These are phyloP conservation scores for Ogataea degrootiae DNA, from an alignment of 805 yeast species.

Conservation along the genomic window DNA sequence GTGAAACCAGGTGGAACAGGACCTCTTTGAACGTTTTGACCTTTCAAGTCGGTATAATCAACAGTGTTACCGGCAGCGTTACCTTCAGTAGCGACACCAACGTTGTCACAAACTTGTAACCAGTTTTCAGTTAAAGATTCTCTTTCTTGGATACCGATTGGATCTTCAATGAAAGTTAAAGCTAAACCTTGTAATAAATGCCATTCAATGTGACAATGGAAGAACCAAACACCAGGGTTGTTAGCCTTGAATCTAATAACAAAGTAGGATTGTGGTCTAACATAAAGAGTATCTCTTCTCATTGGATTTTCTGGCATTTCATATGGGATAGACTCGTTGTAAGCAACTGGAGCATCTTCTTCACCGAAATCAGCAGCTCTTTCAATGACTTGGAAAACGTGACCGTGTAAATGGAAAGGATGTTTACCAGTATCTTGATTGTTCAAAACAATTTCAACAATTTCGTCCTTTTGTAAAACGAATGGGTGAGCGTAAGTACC, in stretches of 20 bases:
- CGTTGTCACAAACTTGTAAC: constrained; percentile 53
- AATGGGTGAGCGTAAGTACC: constrained; percentile 78
- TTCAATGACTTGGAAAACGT: constrained; percentile 75
- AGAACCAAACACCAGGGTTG: constrained; percentile 98
- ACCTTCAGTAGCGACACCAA: constrained; percentile 53
- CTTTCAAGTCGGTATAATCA: constrained; percentile 62
- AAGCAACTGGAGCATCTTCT: constrained; percentile 51
- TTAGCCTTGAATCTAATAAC: constrained; percentile 84
- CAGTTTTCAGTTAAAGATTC: constrained; percentile 63
- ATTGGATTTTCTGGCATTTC: constrained; percentile 71
- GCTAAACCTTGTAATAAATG: constrained; percentile 95
- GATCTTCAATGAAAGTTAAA: constrained; percentile 77
- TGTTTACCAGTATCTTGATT: constrained; percentile 89
- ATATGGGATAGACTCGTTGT: constrained; percentile 46
- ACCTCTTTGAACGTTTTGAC: constrained; percentile 66
- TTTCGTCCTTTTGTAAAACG: constrained; percentile 61
- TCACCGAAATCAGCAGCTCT: constrained; percentile 61
- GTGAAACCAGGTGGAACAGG: constrained; percentile 86
- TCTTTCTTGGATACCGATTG: constrained; percentile 54
- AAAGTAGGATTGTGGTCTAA: constrained; percentile 79
- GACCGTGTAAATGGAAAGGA: constrained; percentile 98
- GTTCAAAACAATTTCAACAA: constrained; percentile 79
- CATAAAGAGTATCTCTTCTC: constrained; percentile 77
- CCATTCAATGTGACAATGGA: constrained; percentile 99
- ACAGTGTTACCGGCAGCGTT: constrained; percentile 85